phyloP scores from a whole-genome alignment of 768 basidiomycete species.

The Baorangia bicolor region DNA sequence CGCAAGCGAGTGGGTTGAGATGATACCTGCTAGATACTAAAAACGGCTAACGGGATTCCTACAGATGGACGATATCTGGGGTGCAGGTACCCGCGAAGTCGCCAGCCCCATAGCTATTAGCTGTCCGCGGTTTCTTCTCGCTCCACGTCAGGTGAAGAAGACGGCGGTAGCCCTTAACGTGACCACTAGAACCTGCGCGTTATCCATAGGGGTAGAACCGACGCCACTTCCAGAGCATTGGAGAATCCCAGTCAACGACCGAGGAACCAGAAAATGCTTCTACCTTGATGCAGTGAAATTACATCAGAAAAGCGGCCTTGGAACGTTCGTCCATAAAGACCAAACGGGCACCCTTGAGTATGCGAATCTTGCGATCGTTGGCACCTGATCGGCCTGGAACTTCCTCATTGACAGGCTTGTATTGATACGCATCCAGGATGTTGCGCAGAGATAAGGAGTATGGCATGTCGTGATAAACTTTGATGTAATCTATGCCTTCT shows the following conservation, averaged over 20 bases:
- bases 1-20: conserved; percentile 1
- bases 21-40: neutral
- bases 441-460: conserved; percentile 49
- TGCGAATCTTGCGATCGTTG: conserved; percentile 39
- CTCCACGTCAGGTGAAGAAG: conserved; percentile 15
- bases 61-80: conserved; percentile 1
- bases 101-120: neutral
- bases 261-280: conserved; percentile 14
- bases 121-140: conserved; percentile 12
- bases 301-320: conserved; percentile 43
- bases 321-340: conserved; percentile 49
- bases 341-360: conserved; percentile 48
- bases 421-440: conserved; percentile 51
- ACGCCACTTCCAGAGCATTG: conserved; percentile 19
- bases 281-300: conserved; percentile 17
- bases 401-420: conserved; percentile 17
- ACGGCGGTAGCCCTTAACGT: conserved; percentile 2
- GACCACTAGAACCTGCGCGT: conserved; percentile 1
- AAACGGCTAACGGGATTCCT: conserved; percentile 5
- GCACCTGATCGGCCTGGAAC: conserved; percentile 24
- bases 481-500: conserved; percentile 48
- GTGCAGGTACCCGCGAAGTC: conserved; percentile 13
- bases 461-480: conserved; percentile 55
- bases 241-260: conserved; percentile 18
- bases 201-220: conserved; percentile 17